Evolutionary conservation across 2,329 filamentous ascomycete species (phyloP).

Genomic region (Mariannaea sp.): DNA sequence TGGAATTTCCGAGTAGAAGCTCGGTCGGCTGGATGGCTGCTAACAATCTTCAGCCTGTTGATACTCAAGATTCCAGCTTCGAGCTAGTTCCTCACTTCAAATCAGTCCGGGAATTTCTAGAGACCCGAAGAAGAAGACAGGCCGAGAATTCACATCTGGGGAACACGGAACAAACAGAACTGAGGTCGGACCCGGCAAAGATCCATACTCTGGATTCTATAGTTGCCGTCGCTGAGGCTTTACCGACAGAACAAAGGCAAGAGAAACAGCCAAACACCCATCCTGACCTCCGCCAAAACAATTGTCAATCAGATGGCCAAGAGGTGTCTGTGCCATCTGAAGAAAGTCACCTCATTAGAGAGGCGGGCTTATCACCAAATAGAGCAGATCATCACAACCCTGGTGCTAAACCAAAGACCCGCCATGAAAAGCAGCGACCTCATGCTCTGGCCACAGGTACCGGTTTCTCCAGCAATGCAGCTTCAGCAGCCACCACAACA

Average conservation of each 20-base stretch:
- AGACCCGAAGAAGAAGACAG: neutral
- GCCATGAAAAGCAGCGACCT: neutral
- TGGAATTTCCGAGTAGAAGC: neutral
- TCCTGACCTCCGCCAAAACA: neutral
- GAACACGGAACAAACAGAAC: neutral
- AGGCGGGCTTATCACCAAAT: neutral
- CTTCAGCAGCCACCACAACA: neutral
- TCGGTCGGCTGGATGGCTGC: constrained; percentile 11
- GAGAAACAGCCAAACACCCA: neutral
- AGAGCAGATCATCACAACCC: neutral
- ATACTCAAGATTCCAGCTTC: neutral
- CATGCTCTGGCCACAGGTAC: neutral
- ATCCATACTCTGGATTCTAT: neutral
- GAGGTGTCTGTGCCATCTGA: neutral
- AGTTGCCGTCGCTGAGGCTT: neutral
- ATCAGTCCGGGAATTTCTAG: neutral
- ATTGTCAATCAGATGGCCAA: neutral
- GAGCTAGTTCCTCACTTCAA: neutral
- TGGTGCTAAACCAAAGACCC: neutral
- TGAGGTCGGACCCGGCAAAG: neutral
- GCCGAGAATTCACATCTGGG: neutral
- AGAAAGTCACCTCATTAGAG: neutral
- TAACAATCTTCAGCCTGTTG: neutral
- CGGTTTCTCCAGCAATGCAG: neutral
- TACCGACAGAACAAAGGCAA: neutral